Percentiles rank a stretch among this genome's conserved stretches.
phyloP scores from a whole-genome alignment of 352 stramenopile genomes.

The Pythium pectinolyticum region DNA sequence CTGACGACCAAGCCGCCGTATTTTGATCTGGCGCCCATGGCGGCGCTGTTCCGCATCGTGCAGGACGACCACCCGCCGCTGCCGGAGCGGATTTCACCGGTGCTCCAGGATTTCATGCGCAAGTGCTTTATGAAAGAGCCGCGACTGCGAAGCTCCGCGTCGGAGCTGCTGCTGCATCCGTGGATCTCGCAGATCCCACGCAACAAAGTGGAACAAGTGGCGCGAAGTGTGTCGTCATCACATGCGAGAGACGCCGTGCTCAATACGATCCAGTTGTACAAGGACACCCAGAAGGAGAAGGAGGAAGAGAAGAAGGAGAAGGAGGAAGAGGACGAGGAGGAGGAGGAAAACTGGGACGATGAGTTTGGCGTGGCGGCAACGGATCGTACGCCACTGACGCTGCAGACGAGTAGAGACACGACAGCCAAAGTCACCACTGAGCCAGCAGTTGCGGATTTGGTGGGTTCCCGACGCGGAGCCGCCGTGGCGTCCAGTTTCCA shows the following conservation, averaged over 20 bases:
- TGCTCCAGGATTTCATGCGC: slow-evolving; percentile 91
- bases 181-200: slow-evolving; percentile 90
- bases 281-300: slow-evolving; percentile 28
- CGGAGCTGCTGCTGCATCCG: slow-evolving; percentile 85
- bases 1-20: slow-evolving; percentile 93
- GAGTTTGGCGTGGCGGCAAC: slow-evolving; percentile 59
- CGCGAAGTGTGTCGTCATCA: slow-evolving; percentile 70
- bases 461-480: not conserved
- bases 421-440: too few relatives aligned
- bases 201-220: slow-evolving; percentile 87
- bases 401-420: slow-evolving; percentile 6
- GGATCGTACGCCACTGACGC: slow-evolving; percentile 33
- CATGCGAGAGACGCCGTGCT: slow-evolving; percentile 78
- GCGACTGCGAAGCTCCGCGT: slow-evolving; percentile 68
- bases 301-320: not conserved
- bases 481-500: slow-evolving; percentile 45
- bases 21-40: slow-evolving; percentile 90
- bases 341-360: slow-evolving; percentile 84
- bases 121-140: slow-evolving; percentile 94
- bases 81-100: slow-evolving; percentile 86
- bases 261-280: slow-evolving; percentile 87
- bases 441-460: too few relatives aligned
- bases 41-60: slow-evolving; percentile 92
- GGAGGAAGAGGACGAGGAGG: slow-evolving; percentile 26
- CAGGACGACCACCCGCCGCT: slow-evolving; percentile 92